Conservation (phyloP, 2,329 filamentous ascomycete species). For the Colletotrichum orbiculare region DNA sequence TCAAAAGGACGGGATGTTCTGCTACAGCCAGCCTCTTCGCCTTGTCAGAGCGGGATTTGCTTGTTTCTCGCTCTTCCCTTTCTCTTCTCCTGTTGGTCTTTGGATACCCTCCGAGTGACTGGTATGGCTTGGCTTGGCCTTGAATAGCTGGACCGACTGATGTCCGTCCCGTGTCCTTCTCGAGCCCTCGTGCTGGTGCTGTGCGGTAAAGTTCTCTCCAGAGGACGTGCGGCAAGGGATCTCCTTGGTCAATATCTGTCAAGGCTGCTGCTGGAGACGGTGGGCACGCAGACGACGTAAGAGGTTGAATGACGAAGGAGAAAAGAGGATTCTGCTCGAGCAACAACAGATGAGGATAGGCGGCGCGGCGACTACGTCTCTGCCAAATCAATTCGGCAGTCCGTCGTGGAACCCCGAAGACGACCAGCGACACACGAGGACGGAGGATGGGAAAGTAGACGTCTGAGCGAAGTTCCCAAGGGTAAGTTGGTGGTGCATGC, state of each 20-base stretch:
- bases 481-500: constrained; percentile 4
- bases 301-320: constrained; percentile 3
- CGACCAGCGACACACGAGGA: constrained; percentile 1
- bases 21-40: constrained; percentile 9
- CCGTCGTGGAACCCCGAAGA: constrained; percentile 16
- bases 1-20: constrained; percentile 35
- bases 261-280: neutral
- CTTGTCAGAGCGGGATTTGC: constrained; percentile 10
- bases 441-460: constrained; percentile 1
- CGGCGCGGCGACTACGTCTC: constrained; percentile 14
- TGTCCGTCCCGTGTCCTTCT: constrained; percentile 16
- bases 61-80: constrained; percentile 17
- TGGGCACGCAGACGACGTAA: constrained; percentile 12
- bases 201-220: constrained; percentile 7
- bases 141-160: constrained; percentile 5
- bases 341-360: constrained; percentile 17
- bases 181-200: constrained; percentile 28
- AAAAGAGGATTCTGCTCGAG: constrained; percentile 14
- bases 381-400: neutral
- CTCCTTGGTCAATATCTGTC: neutral
- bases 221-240: constrained; percentile 8
- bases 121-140: neutral
- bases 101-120: neutral
- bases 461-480: neutral
- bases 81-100: constrained; percentile 5